Percentiles rank a stretch among this genome's conserved stretches.
These are phyloP conservation scores for Beta macrorhiza DNA, from an alignment of 179 eudicot genomes.

Conservation along the genomic window DNA sequence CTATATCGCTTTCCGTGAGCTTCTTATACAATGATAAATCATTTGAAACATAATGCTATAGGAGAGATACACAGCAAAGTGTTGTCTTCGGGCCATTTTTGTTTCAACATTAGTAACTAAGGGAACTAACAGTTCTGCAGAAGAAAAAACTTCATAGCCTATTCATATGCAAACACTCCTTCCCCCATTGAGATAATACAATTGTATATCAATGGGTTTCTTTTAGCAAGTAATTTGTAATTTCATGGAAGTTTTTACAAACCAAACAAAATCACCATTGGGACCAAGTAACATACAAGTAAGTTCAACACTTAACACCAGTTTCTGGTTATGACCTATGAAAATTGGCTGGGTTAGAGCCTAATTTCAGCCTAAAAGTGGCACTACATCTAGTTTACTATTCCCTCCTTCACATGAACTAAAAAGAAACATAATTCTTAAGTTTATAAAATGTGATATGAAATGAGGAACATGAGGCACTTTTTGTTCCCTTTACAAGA, in stretches of 20 bases:
- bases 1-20: constrained; percentile 36
- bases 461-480: background rate
- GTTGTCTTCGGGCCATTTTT: too few relatives aligned
- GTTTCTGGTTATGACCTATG: too few relatives aligned
- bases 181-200: background rate
- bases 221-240: background rate
- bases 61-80: background rate
- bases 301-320: background rate
- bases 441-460: background rate
- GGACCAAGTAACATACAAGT: background rate
- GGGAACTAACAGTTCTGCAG: background rate
- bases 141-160: background rate
- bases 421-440: background rate
- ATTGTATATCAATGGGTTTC: background rate
- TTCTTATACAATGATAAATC: background rate
- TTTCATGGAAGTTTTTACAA: background rate
- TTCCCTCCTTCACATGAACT: background rate
- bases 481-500: background rate
- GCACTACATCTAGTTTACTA: background rate
- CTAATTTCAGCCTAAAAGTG: background rate
- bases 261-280: background rate
- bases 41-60: constrained; percentile 7
- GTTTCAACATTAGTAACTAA: background rate
- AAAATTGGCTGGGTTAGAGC: background rate
- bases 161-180: background rate